Evolutionary conservation across 176 grass and related monocot species (phyloP), one percentile per base, ranked within the genome.

Genomic region (Zoysia japonica): DNA sequence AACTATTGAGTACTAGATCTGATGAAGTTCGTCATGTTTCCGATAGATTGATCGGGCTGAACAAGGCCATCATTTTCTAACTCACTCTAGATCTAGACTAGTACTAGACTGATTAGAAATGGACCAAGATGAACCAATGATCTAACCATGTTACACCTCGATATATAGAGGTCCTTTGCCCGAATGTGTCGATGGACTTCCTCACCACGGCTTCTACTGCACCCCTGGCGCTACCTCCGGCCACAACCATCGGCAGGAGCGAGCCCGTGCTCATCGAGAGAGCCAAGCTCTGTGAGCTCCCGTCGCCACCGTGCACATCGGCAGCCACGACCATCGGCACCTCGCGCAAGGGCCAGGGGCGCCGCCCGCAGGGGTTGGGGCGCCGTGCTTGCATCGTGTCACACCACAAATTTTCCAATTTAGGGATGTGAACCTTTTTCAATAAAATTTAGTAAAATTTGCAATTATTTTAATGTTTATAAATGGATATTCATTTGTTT

Each of bases 261-360:
- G 89, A 84, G 2, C 96, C 96, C 0, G 88, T 99, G 81, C 96
- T 99, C 88, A 99, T 99, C 46, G 96, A 99, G 10, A 95, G 90
- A 40, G 88, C 90, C 68, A 99, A 70, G 84, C 88, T 87, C 82
- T 94, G 90, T 1, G 92, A 83, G 80, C 65, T 76, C n/a, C 52
- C 80, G 75, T 71, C 70, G 67, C 76, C 44, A 79, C 46, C 9
- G 64, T 36, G 85, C 82, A 28, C 28, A 28, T 28, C 28, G 28
- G 28, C 28, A 28, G 28, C 0, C 28, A 28, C 28, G 28, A 28
- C 28, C 28, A 28, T 28, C 28, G 28, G 28, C 28, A 28, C 28
- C 28, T 0, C 28, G 28, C 28, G 28, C 0, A 28, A 0, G 28
- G 28, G 28, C 28, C 28, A 28, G 28, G 28, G 28, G 28, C 28